A percentile compares a stretch with the other conserved stretches of the same genome.
Conservation (phyloP, 331 rosid species). For the Malus hybrid region DNA sequence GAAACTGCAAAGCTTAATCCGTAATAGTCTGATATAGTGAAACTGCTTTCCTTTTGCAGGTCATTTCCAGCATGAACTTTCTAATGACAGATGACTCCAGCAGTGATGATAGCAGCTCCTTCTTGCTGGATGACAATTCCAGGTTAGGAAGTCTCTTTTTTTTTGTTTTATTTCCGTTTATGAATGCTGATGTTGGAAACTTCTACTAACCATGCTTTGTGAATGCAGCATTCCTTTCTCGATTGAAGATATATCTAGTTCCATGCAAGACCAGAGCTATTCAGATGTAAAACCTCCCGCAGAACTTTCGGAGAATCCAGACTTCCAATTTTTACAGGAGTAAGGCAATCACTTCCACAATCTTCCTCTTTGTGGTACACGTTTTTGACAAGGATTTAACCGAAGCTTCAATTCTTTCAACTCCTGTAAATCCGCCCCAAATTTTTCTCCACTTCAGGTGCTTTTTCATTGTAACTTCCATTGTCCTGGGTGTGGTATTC, state of each 20-base stretch:
- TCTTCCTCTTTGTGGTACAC: conserved; percentile 16
- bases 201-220: conserved; percentile 17
- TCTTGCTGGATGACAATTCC: conserved; percentile 79
- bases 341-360: conserved; percentile 30
- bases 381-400: conserved; percentile 12
- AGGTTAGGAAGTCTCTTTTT: conserved; percentile 32
- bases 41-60: conserved; percentile 30
- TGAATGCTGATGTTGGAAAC: neutral
- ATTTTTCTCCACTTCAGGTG: neutral
- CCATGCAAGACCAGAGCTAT: conserved; percentile 39
- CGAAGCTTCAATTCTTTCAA: conserved; percentile 5
- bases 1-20: neutral
- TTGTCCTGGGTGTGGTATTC: conserved; percentile 28
- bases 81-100: conserved; percentile 54
- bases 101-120: conserved; percentile 37
- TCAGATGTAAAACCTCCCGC: conserved; percentile 56
- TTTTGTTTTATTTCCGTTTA: neutral
- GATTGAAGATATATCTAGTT: conserved; percentile 55
- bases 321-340: conserved; percentile 82
- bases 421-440: conserved; percentile 27
- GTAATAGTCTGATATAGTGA: neutral
- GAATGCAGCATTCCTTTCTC: conserved; percentile 68
- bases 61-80: conserved; percentile 66
- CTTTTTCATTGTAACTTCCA: conserved; percentile 23
- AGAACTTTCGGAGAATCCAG: conserved; percentile 53